A percentile compares a stretch with the other conserved stretches of the same genome.
Evolutionary conservation across 257 asterid species (phyloP).

Genomic region (Solanum clarkiae): DNA sequence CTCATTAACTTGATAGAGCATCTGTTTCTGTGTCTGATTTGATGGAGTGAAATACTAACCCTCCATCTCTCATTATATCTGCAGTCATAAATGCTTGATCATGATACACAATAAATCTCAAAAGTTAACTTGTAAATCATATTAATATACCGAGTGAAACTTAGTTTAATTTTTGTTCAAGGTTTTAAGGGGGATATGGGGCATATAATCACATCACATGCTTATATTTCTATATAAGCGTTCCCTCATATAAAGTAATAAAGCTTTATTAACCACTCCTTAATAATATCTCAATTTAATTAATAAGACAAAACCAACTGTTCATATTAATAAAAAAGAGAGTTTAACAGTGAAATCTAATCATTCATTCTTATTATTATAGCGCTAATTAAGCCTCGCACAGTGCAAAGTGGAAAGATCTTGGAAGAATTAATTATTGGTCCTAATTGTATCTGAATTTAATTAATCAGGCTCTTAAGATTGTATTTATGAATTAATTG

Average conservation of each 20-base stretch:
- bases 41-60: no score
- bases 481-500: not conserved
- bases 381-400: not conserved
- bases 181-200: not conserved
- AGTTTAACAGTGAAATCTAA: not conserved
- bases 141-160: no score
- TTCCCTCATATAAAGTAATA: not conserved
- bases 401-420: not conserved
- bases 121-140: no score
- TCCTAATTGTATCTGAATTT: not conserved
- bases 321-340: not conserved
- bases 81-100: no score
- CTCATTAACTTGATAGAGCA: no score
- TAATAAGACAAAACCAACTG: not conserved
- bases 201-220: constrained; percentile 5
- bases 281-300: not conserved
- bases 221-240: not conserved
- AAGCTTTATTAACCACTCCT: not conserved
- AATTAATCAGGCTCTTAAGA: not conserved
- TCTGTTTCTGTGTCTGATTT: no score
- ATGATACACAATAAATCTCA: not conserved
- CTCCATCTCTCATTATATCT: no score
- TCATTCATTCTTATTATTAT: not conserved
- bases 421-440: not conserved
- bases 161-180: no score